Evolutionary conservation across 2,329 filamentous ascomycete species (phyloP).

Genomic region (Hymenoscyphus albidus): DNA sequence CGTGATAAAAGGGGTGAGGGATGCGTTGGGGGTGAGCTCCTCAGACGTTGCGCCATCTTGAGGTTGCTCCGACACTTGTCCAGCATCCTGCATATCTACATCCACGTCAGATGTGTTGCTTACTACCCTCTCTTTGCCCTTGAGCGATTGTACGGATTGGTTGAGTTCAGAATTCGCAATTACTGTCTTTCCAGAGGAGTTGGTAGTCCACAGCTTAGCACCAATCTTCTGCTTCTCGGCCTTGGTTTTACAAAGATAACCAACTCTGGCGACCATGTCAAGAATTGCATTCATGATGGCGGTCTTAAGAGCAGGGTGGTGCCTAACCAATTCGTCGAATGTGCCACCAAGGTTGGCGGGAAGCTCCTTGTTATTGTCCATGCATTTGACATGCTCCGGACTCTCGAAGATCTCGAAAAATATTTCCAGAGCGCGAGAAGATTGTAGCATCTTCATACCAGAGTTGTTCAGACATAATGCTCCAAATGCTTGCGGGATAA

Average conservation of each 20-base stretch:
- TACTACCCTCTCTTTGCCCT: conserved; percentile 40
- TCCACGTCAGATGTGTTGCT: conserved; percentile 56
- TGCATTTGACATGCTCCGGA: conserved; percentile 77
- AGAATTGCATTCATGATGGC: conserved; percentile 81
- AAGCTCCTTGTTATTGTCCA: conserved; percentile 71
- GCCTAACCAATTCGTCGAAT: conserved; percentile 91
- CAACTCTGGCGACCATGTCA: conserved; percentile 81
- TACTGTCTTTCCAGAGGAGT: conserved; percentile 53
- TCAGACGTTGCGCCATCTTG: conserved; percentile 15
- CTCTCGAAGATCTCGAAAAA: conserved; percentile 98
- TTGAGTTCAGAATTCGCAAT: conserved; percentile 47
- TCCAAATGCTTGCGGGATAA: conserved; percentile 83
- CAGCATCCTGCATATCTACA: conserved; percentile 62
- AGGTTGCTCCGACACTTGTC: conserved; percentile 12
- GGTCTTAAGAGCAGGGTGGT: conserved; percentile 80
- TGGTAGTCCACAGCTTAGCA: conserved; percentile 68
- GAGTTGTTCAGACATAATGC: conserved; percentile 88
- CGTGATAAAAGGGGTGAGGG: conserved; percentile 57
- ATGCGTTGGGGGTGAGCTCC: conserved; percentile 25
- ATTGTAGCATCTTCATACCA: conserved; percentile 82
- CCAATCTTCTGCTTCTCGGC: conserved; percentile 69
- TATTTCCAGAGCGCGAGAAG: conserved; percentile 75
- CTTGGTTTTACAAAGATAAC: conserved; percentile 67
- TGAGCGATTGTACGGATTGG: conserved; percentile 31
- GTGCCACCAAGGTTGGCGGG: conserved; percentile 72